These are phyloP conservation scores for Striga hermonthica DNA, from an alignment of 305 asterid genomes.

Conservation along the genomic window DNA sequence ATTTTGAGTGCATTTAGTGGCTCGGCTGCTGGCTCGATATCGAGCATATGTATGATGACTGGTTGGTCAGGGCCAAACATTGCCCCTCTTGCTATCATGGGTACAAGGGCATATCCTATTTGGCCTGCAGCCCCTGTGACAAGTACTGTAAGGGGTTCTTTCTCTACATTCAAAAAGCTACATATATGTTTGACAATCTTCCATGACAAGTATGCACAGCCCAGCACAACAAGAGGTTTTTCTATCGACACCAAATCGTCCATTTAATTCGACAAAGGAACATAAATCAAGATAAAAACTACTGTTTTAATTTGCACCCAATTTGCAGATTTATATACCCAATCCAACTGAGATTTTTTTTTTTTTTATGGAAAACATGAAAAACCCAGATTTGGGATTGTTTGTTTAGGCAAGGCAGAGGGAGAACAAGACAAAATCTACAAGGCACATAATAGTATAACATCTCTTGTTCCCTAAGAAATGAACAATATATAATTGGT, in stretches of 20 bases:
- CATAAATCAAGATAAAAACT: not conserved
- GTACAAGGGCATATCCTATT: slow-evolving; percentile 87
- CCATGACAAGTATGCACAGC: slow-evolving; percentile 59
- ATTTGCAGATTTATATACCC: too few species aligned
- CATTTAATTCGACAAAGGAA: slow-evolving; percentile 34
- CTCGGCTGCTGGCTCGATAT: slow-evolving; percentile 56
- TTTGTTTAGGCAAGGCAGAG: slow-evolving; percentile 31
- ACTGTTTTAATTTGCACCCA: too few species aligned
- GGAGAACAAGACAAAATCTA: slow-evolving; percentile 46
- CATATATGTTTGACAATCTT: slow-evolving; percentile 56
- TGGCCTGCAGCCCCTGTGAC: slow-evolving; percentile 96
- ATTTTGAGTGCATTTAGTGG: slow-evolving; percentile 61
- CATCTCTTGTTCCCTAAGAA: slow-evolving; percentile 45
- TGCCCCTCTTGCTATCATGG: slow-evolving; percentile 81
- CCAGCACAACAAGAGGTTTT: slow-evolving; percentile 55
- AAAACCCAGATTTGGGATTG: not conserved
- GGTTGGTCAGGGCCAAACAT: slow-evolving; percentile 83
- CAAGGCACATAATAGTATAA: slow-evolving; percentile 54
- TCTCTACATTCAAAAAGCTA: slow-evolving; percentile 47
- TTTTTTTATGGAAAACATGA: too few species aligned
- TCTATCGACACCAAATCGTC: slow-evolving; percentile 44
- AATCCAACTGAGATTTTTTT: too few species aligned
- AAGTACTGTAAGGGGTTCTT: slow-evolving; percentile 62
- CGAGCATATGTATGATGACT: slow-evolving; percentile 85
- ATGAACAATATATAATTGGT: slow-evolving; percentile 56